Base-by-base conservation (phyloP, 2,329 filamentous ascomycete genomes). In the Fusarium tricinctum region DNA sequence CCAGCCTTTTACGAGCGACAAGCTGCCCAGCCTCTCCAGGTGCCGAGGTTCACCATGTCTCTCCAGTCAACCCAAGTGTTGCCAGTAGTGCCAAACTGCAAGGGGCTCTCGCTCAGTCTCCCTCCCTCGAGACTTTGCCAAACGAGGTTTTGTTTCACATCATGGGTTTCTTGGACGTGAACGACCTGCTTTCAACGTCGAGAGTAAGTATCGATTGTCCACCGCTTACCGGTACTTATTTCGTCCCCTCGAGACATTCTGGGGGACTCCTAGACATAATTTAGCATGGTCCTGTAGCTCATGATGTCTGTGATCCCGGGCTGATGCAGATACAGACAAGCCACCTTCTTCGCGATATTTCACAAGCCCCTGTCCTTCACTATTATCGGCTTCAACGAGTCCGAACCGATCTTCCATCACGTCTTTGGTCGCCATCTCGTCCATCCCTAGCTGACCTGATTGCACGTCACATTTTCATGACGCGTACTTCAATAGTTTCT, bases 301-400 rank as follows among this genome's bases (percentile, higher is more conserved):
- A 44, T 40, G 22, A 26, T 49, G 38, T 58, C 50, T 50, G 13
- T 20, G 55, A 63, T 39, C 47, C 43, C 28, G 55, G 53, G 69
- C 72, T 73, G 55, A 73, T 70, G 39, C 35, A 48, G 46, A 58
- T 42, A 28, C 48, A 91, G 89, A 86, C 85, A 39, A 89, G 83
- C 63, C 90, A 86, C 74, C 85, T 84, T 62, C 83, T 93, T 51
- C 88, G 90, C 67, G 76, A 78, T 43, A 83, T 92, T 48, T 88
- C 88, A 23, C 81, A 88, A 43, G 84, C 89, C 42, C 91, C 90
- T n/a, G 82, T 91, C 55, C 80, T 92, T 17, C 90, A 92, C 75
- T 81, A 81, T 53, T 81, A 85, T 67, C 89, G 90, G 46, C 85
- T 91, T 20, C 88, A 85, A 49, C 84, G 81, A 66, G 86, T 83